Conservation (phyloP, 1,284 basidiomycete species). For the Ceratobasidium papillatum region DNA sequence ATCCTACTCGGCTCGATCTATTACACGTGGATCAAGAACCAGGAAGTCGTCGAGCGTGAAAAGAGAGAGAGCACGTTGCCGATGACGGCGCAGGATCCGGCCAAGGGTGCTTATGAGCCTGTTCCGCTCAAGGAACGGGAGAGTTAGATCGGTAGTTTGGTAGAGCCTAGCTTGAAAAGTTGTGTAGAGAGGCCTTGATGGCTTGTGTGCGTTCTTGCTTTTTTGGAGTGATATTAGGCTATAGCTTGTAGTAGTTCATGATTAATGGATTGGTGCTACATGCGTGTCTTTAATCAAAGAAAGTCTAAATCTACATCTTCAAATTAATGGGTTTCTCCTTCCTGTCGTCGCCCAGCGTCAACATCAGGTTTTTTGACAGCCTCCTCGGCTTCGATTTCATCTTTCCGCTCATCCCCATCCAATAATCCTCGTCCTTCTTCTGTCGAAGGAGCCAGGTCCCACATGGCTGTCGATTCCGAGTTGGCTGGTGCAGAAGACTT, state of each 20-base stretch:
- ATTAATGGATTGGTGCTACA: background rate
- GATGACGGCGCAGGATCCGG: constrained; percentile 5
- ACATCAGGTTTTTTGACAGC: background rate
- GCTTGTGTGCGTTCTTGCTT: background rate
- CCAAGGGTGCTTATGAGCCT: constrained; percentile 55
- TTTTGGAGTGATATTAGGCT: background rate
- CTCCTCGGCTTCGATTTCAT: constrained; percentile 7
- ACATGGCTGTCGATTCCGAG: constrained; percentile 33
- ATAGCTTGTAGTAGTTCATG: background rate
- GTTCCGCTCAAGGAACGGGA: constrained; percentile 62
- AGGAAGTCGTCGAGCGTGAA: constrained; percentile 55
- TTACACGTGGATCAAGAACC: constrained; percentile 86
- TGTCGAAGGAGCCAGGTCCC: constrained; percentile 3
- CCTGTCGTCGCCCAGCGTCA: background rate
- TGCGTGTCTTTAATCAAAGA: background rate
- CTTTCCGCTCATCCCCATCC: constrained; percentile 26
- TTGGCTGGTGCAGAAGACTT: constrained; percentile 17
- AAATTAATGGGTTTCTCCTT: background rate
- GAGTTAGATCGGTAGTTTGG: constrained; percentile 24
- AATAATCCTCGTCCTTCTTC: constrained; percentile 30
- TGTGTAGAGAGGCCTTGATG: background rate
- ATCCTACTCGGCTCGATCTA: constrained; percentile 84
- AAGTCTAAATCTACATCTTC: background rate
- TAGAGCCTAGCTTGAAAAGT: background rate
- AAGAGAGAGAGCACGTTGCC: constrained; percentile 35